These are phyloP conservation scores for Fusarium tupiense DNA, from an alignment of 2,329 filamentous ascomycete species.

Conservation along the genomic window DNA sequence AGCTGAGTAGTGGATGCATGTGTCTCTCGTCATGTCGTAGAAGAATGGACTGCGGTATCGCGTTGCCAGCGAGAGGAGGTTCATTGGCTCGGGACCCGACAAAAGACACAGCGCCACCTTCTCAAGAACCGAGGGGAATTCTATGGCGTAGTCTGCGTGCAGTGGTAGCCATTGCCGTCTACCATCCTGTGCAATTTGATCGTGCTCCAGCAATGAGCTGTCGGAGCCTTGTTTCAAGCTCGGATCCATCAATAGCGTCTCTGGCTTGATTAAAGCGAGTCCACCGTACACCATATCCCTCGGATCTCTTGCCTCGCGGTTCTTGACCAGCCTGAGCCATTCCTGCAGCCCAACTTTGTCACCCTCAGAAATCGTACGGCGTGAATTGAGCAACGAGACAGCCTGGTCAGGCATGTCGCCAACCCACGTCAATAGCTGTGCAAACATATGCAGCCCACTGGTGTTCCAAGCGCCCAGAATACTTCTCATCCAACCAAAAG, in stretches of 20 bases:
- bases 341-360: not conserved
- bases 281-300: not conserved
- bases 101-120: not conserved
- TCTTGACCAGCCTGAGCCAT: not conserved
- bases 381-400: accelerated
- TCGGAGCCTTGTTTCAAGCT: not conserved
- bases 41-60: not conserved
- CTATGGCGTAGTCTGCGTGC: not conserved
- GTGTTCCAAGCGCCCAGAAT: not conserved
- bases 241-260: not conserved
- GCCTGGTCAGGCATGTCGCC: not conserved
- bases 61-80: not conserved
- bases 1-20: not conserved
- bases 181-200: not conserved
- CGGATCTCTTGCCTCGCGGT: not conserved
- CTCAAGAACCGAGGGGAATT: not conserved
- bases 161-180: not conserved
- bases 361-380: not conserved
- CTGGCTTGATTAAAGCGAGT: not conserved
- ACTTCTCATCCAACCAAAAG: not conserved
- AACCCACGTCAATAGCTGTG: not conserved
- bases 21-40: not conserved
- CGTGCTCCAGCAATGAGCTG: not conserved
- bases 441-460: not conserved
- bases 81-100: not conserved